phyloP scores from a whole-genome alignment of 495 filamentous ascomycete genomes.

The Xanthoparmelia taractica region DNA sequence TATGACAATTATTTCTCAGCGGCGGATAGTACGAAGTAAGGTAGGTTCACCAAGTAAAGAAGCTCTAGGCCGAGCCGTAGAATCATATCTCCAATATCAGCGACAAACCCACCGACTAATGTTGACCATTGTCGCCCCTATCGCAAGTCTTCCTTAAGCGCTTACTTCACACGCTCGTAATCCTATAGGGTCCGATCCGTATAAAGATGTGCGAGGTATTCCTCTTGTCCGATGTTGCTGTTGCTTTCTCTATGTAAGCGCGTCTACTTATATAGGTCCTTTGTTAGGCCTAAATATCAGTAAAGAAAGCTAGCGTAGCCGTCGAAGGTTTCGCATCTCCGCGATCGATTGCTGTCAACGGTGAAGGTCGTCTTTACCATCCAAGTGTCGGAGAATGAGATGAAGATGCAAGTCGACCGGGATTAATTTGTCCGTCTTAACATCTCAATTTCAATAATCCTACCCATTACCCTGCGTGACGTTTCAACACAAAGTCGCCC shows the following conservation, averaged over 20 bases:
- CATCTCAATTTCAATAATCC: too few species aligned
- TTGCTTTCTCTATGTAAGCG: slow-evolving; percentile 9
- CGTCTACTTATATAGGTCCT: slow-evolving; percentile 12
- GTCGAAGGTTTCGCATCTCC: slow-evolving; percentile 14
- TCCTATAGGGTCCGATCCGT: slow-evolving; percentile 12
- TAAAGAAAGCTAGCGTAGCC: slow-evolving; percentile 11
- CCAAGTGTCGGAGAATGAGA: slow-evolving; percentile 16
- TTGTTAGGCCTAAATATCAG: slow-evolving; percentile 11
- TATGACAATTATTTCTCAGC: slow-evolving; percentile 11
- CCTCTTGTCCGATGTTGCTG: slow-evolving; percentile 17
- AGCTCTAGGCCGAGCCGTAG: slow-evolving; percentile 12
- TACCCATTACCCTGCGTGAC: too few species aligned
- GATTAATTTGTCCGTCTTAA: too few species aligned
- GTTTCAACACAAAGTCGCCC: too few species aligned
- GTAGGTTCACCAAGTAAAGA: slow-evolving; percentile 18
- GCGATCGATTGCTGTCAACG: slow-evolving; percentile 14
- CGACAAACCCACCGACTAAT: slow-evolving; percentile 14
- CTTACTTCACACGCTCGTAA: slow-evolving; percentile 19
- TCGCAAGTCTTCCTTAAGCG: slow-evolving; percentile 14
- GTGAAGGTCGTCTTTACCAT: slow-evolving; percentile 11
- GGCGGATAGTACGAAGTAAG: too few species aligned
- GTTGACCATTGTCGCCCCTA: slow-evolving; percentile 15
- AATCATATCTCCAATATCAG: slow-evolving; percentile 10
- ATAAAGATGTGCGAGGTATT: slow-evolving; percentile 17
- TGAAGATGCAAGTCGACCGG: slow-evolving; percentile 14